Percentiles rank a stretch among this genome's conserved stretches.
Conservation (phyloP, 2,329 filamentous ascomycete genomes). For the Trichoderma arundinaceum region DNA sequence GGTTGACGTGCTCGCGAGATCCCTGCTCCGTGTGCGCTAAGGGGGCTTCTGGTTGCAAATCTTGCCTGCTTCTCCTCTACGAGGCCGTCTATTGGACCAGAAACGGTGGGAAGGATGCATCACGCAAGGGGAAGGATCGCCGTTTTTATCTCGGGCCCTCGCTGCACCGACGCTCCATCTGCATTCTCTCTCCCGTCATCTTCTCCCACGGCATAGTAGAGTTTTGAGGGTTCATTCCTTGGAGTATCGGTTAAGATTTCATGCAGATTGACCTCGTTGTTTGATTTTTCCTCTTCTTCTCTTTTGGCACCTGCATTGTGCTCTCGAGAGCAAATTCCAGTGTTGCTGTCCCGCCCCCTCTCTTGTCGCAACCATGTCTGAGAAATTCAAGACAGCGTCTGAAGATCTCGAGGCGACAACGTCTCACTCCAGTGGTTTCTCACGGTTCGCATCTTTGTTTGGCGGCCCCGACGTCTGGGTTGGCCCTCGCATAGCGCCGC, state of each 20-base stretch:
- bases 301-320: neutral
- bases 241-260: neutral
- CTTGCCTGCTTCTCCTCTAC: slow-evolving; percentile 12
- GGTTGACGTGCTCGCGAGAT: slow-evolving; percentile 26
- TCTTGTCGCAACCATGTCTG: slow-evolving; percentile 38
- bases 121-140: slow-evolving; percentile 12
- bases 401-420: slow-evolving; percentile 32
- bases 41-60: slow-evolving; percentile 6
- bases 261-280: neutral
- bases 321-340: neutral
- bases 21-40: slow-evolving; percentile 18
- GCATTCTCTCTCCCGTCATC: neutral
- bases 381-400: slow-evolving; percentile 34
- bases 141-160: slow-evolving; percentile 29
- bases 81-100: slow-evolving; percentile 20
- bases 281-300: neutral
- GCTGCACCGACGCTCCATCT: slow-evolving; percentile 25
- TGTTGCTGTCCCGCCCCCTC: neutral
- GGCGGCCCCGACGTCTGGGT: slow-evolving; percentile 50
- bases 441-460: slow-evolving; percentile 45
- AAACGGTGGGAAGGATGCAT: slow-evolving; percentile 10
- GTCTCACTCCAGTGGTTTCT: slow-evolving; percentile 35
- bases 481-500: slow-evolving; percentile 58
- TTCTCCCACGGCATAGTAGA: neutral
- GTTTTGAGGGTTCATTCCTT: neutral